Evolutionary conservation across 163 green algal genomes (phyloP), one percentile per base, ranked within the genome.

Genomic region (Volvox carteri): DNA sequence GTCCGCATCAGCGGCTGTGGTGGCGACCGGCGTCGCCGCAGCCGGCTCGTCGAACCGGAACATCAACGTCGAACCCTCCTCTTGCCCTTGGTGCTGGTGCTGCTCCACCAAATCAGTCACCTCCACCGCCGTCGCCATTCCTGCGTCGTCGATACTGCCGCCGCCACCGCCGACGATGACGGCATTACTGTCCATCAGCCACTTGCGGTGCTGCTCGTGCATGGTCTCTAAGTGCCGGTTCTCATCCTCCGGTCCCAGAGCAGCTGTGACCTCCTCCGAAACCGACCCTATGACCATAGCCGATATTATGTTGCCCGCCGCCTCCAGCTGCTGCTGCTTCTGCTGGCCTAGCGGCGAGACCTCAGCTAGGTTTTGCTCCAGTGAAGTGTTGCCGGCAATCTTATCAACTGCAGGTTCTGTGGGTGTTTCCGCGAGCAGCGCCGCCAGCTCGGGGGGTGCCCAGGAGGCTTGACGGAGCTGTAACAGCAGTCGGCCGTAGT

Each of bases 401-500:
- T n/a, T n/a, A n/a, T n/a, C n/a, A n/a, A n/a, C n/a, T n/a, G n/a
- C n/a, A n/a, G n/a, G 52, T 8, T 67, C 60, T 12, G 35, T 28
- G 7, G 77, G 77, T 39, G 77, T 84, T 33, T 84, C 75, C 75
- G 77, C 77, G 25, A 86, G 78, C 78, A 60, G 0, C n/a, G 78
- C 78, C 60, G 58, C 78, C 9, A 86, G 41, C 58, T 60, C 28
- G 0, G 79, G 68, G 21, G 87, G 7, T 12, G 35, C 78, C 92
- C 92, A 94, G 70, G 84, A 70, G 42, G 75, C 87, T 28, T 89
- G 78, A 25, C 91, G 73, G 21, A 95, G 87, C 89, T 92, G 86
- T 74, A 95, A 86, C 88, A 94, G 86, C 12, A 90, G 78, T 19
- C 86, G 72, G 14, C 79, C 91, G 50, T 95, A 95, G 78, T 94